These are phyloP conservation scores for Entrophospora sp. DNA, from an alignment of 192 early-diverging fungal genomes.

Conservation along the genomic window DNA sequence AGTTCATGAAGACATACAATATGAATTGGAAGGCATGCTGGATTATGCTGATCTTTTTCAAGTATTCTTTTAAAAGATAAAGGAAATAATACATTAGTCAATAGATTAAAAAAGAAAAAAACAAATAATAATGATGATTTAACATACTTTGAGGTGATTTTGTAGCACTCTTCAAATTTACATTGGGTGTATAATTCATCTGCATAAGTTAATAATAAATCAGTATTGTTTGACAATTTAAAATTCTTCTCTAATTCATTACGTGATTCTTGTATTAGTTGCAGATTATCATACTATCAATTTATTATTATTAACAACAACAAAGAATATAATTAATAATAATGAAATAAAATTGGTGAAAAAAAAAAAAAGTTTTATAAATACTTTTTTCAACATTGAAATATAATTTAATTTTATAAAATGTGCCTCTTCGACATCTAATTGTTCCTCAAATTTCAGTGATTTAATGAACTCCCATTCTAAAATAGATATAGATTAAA, in stretches of 20 bases:
- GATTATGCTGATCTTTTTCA: slow-evolving; percentile 48
- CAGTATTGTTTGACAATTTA: slow-evolving; percentile 35
- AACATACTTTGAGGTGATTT: slow-evolving; percentile 39
- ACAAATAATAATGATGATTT: not conserved
- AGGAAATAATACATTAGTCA: not conserved
- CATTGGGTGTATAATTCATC: slow-evolving; percentile 43
- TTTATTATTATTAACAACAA: not conserved
- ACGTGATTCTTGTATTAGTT: slow-evolving; percentile 35
- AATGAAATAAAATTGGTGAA: not conserved
- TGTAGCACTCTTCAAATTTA: slow-evolving; percentile 36
- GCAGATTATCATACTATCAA: slow-evolving; percentile 40
- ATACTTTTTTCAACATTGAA: slow-evolving; percentile 56
- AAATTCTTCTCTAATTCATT: slow-evolving; percentile 29
- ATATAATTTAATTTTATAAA: slow-evolving; percentile 51
- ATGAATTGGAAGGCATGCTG: slow-evolving; percentile 49
- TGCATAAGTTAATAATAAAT: slow-evolving; percentile 46
- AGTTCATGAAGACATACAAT: slow-evolving; percentile 61
- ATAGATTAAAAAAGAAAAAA: not conserved
- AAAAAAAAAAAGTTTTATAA: not conserved
- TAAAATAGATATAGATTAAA: slow-evolving; percentile 20
- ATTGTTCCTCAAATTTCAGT: slow-evolving; percentile 42
- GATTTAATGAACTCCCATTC: slow-evolving; percentile 48
- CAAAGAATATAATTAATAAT: not conserved
- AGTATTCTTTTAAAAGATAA: slow-evolving; percentile 43
- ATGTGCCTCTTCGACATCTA: slow-evolving; percentile 35